Conservation (phyloP, 257 asterid genomes). For the Solanum chilense region DNA sequence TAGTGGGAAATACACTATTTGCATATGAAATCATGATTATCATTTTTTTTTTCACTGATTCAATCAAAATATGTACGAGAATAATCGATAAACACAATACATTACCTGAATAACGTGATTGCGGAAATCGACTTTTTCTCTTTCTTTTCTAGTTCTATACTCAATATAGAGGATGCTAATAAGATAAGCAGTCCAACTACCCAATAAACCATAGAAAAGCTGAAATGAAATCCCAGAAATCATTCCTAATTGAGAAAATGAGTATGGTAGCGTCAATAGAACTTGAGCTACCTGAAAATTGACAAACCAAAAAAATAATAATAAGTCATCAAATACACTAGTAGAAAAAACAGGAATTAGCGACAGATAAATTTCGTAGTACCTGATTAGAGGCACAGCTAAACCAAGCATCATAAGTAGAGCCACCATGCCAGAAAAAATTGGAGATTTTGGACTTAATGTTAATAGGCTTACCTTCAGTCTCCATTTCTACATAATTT, state of each 20-base stretch:
- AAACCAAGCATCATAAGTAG: constrained; percentile 36
- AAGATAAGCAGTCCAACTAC: constrained; percentile 33
- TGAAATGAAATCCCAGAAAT: constrained; percentile 23
- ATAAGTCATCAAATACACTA: neutral
- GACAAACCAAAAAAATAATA: neutral
- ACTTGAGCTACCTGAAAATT: constrained; percentile 27
- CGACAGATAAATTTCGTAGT: neutral
- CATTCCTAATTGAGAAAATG: constrained; percentile 34
- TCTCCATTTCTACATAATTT: constrained; percentile 27
- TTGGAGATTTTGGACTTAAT: constrained; percentile 16
- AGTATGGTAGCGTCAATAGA: constrained; percentile 25
- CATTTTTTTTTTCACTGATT: neutral
- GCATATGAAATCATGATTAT: neutral
- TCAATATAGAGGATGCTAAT: constrained; percentile 27
- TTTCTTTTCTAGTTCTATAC: constrained; percentile 29
- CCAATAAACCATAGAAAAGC: constrained; percentile 27
- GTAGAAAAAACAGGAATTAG: neutral
- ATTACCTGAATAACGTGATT: constrained; percentile 31
- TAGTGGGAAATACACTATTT: neutral
- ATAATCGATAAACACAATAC: neutral
- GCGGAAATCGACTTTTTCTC: constrained; percentile 31
- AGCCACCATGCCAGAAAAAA: constrained; percentile 37
- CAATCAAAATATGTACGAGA: neutral
- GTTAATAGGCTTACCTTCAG: constrained; percentile 2
- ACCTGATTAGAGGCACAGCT: neutral